phyloP scores from a whole-genome alignment of 1,139 yeast genomes.

The Suhomyces kunorum region DNA sequence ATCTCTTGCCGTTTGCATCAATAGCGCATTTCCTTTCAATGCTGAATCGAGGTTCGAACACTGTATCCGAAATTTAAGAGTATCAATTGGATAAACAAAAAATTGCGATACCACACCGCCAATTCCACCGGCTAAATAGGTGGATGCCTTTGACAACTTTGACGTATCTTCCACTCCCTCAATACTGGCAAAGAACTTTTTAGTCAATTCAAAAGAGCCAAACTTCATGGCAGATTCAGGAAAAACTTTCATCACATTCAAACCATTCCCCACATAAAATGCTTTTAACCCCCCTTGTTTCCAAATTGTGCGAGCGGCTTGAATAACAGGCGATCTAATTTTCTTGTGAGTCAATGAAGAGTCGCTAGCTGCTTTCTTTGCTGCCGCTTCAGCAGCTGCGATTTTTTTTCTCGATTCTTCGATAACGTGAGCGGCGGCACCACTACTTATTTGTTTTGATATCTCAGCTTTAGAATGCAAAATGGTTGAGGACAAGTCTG shows the following conservation, averaged over 20 bases:
- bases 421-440: constrained; percentile 38
- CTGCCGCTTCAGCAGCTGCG: constrained; percentile 27
- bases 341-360: constrained; percentile 35
- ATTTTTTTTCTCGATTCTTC: constrained; percentile 38
- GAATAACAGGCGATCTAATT: constrained; percentile 65
- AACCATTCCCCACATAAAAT: constrained; percentile 93
- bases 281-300: constrained; percentile 84
- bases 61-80: constrained; percentile 81
- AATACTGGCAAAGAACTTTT: constrained; percentile 67
- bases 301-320: constrained; percentile 82
- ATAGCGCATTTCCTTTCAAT: constrained; percentile 59
- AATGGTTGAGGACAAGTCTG: constrained; percentile 73
- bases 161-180: constrained; percentile 79
- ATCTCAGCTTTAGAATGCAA: constrained; percentile 57
- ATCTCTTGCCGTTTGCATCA: constrained; percentile 67
- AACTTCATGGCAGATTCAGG: constrained; percentile 98
- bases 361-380: constrained; percentile 13
- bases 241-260: constrained; percentile 89
- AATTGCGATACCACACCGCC: constrained; percentile 95
- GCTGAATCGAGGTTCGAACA: constrained; percentile 69
- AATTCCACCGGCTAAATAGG: constrained; percentile 90
- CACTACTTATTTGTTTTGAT: constrained; percentile 43
- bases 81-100: constrained; percentile 94
- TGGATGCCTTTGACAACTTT: constrained; percentile 71
- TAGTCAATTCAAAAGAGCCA: constrained; percentile 90